Evolutionary conservation across 129 eudicot species (phyloP).

Genomic region (Chrysanthemum seticuspe): DNA sequence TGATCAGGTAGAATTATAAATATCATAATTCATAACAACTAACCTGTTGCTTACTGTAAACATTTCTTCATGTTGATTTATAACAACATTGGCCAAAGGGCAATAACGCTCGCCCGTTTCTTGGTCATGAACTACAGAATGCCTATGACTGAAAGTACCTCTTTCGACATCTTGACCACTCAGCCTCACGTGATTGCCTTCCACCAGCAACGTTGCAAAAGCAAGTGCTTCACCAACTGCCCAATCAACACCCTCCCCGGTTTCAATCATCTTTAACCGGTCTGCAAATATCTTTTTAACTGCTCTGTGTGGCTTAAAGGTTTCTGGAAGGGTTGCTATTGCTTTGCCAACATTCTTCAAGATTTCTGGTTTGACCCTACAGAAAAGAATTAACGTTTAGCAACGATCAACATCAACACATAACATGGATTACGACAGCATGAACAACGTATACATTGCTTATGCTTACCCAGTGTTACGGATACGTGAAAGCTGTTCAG

Average conservation of each 20-base stretch:
- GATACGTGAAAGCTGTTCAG: conserved; percentile 88
- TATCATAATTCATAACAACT: conserved; percentile 11
- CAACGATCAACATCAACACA: neutral
- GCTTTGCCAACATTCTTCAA: conserved; percentile 85
- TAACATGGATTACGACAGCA: neutral
- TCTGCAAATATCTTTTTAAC: conserved; percentile 80
- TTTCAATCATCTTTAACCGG: conserved; percentile 52
- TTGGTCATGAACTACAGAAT: conserved; percentile 87
- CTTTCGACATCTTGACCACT: conserved; percentile 98
- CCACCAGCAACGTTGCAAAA: conserved; percentile 85
- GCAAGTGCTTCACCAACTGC: conserved; percentile 98
- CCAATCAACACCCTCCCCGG: conserved; percentile 87
- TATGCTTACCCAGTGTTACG: conserved; percentile 94
- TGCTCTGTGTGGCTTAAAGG: conserved; percentile 86
- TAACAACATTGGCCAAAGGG: conserved; percentile 72
- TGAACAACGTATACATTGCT: conserved; percentile 12
- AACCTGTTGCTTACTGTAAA: conserved; percentile 98
- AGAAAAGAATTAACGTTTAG: conserved; percentile 17
- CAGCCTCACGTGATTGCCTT: conserved; percentile 92
- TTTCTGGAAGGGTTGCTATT: conserved; percentile 73
- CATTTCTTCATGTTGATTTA: conserved; percentile 86
- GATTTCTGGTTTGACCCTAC: conserved; percentile 88
- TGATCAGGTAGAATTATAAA: neutral
- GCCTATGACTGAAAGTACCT: conserved; percentile 96
- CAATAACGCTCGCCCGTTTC: conserved; percentile 88